phyloP scores from a whole-genome alignment of 106 monocot species.

The Xerophyta viscosa region DNA sequence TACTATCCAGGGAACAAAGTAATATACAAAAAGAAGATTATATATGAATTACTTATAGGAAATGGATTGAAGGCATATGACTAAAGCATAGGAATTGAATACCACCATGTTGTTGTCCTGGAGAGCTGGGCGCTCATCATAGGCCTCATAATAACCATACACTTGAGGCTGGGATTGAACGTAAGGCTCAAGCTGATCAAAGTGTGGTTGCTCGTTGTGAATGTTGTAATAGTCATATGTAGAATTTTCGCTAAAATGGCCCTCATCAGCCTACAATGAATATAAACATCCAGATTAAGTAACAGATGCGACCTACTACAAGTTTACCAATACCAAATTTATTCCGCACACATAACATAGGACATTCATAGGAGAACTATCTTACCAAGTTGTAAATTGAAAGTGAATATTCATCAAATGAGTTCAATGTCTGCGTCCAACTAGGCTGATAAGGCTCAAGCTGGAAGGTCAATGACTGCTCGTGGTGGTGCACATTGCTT shows the following conservation, averaged over 20 bases:
- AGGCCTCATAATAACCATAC: neutral
- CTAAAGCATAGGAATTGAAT: neutral
- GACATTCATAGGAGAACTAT: too few relatives aligned
- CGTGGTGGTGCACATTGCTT: constrained; percentile 13
- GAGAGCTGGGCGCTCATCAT: neutral
- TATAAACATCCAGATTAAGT: neutral
- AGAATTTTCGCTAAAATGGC: neutral
- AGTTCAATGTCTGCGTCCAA: constrained; percentile 13
- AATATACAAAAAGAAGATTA: too few relatives aligned
- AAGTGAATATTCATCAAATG: constrained; percentile 1
- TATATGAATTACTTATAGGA: too few relatives aligned
- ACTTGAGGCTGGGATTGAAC: neutral
- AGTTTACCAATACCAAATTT: neutral
- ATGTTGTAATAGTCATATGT: neutral
- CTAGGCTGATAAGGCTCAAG: constrained; percentile 18
- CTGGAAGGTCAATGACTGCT: constrained; percentile 22
- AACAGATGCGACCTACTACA: neutral
- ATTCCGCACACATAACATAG: too few relatives aligned
- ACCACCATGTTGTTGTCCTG: neutral
- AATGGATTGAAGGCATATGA: too few relatives aligned
- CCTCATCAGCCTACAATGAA: neutral
- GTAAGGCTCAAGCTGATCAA: constrained; percentile 3
- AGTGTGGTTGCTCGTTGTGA: neutral
- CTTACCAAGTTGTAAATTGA: constrained; percentile 2
- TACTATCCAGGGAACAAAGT: too few relatives aligned